Evolutionary conservation across 306 rosid genomes (phyloP).

Genomic region (Fagus crenata): DNA sequence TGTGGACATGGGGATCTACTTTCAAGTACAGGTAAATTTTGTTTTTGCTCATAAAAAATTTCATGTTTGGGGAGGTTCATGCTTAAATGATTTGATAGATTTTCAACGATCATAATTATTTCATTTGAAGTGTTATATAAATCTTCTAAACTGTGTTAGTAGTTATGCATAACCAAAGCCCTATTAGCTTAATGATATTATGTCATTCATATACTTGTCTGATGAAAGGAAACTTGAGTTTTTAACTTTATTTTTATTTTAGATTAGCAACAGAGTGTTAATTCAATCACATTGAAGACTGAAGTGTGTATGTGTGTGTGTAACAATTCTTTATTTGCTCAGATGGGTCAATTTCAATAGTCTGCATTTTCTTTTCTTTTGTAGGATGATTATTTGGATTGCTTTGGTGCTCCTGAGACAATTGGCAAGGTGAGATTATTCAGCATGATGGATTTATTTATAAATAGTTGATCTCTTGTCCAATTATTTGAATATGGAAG

Average conservation of each 20-base stretch:
- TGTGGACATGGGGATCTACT: conserved; percentile 63
- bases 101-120: neutral
- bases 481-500: neutral
- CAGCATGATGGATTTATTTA: neutral
- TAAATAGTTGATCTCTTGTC: conserved; percentile 3
- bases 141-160: neutral
- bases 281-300: neutral
- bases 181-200: neutral
- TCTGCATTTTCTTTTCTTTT: conserved; percentile 9
- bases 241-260: too few relatives aligned
- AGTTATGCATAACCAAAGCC: neutral
- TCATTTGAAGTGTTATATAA: neutral
- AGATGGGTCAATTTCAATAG: conserved; percentile 16
- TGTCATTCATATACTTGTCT: neutral
- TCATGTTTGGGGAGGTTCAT: too few relatives aligned
- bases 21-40: conserved; percentile 57
- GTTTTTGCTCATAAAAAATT: neutral
- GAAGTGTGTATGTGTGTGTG: neutral
- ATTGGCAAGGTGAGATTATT: conserved; percentile 71
- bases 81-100: too few relatives aligned
- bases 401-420: conserved; percentile 78
- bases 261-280: neutral
- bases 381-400: conserved; percentile 95
- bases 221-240: too few relatives aligned
- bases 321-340: neutral